Conservation (phyloP, 345 rosid species). For the Aquilaria sinensis region DNA sequence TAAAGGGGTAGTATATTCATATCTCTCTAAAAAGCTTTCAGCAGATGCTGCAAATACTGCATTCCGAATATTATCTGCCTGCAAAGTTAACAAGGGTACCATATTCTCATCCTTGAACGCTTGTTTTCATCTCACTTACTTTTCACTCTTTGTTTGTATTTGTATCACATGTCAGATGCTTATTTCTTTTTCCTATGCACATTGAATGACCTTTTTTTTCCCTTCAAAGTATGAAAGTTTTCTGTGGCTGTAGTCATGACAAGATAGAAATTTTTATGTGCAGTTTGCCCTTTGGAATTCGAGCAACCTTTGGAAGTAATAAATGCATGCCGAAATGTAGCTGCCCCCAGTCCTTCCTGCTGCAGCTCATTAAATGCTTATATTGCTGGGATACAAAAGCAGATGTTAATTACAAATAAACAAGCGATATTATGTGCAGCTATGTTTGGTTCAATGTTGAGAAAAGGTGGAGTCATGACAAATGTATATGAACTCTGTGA, state of each 20-base stretch:
- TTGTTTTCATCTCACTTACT: constrained; percentile 3
- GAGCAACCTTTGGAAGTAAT: constrained; percentile 79
- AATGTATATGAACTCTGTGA: constrained; percentile 93
- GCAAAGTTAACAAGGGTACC: constrained; percentile 92
- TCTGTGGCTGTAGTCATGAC: not conserved
- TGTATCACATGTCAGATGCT: not conserved
- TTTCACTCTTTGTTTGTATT: not conserved
- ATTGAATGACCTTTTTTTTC: not conserved
- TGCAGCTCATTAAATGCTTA: constrained; percentile 85
- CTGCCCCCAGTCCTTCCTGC: constrained; percentile 90
- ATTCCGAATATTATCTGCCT: constrained; percentile 72
- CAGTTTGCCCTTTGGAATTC: constrained; percentile 91
- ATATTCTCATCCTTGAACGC: constrained; percentile 1
- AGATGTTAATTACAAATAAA: constrained; percentile 93
- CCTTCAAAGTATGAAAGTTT: not conserved
- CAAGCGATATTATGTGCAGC: constrained; percentile 95
- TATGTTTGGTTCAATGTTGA: constrained; percentile 68
- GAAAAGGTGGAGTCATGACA: constrained; percentile 82
- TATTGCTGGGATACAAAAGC: constrained; percentile 76
- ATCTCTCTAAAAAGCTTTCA: constrained; percentile 68
- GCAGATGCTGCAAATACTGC: constrained; percentile 58
- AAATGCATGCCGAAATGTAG: constrained; percentile 75
- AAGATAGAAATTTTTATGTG: constrained; percentile 16
- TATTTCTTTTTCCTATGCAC: not conserved
- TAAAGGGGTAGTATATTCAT: constrained; percentile 77